Evolutionary conservation across 768 basidiomycete genomes (phyloP).

Genomic region (Suillus hirtellus): DNA sequence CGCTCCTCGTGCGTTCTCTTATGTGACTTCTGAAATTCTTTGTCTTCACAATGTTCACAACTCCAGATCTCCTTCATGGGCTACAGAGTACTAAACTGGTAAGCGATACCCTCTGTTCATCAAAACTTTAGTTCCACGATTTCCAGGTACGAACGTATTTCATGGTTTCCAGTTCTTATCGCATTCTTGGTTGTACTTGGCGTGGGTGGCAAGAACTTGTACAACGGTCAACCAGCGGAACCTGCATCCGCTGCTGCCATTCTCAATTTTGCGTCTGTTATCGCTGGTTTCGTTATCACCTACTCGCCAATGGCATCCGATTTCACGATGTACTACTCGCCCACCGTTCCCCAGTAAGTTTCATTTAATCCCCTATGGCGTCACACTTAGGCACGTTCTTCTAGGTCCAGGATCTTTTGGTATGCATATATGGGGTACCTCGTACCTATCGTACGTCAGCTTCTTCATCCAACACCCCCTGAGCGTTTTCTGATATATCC

Average conservation of each 20-base stretch:
- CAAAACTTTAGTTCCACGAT: not conserved
- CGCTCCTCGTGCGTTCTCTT: slow-evolving; percentile 50
- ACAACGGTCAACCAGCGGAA: slow-evolving; percentile 41
- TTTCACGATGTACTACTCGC: slow-evolving; percentile 70
- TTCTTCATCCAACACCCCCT: slow-evolving; percentile 20
- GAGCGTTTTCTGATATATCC: not conserved
- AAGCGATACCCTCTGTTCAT: slow-evolving; percentile 8
- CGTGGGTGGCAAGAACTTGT: slow-evolving; percentile 71
- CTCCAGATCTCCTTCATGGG: slow-evolving; percentile 65
- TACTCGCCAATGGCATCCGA: slow-evolving; percentile 66
- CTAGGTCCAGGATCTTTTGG: slow-evolving; percentile 59
- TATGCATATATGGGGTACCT: slow-evolving; percentile 69
- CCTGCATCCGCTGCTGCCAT: slow-evolving; percentile 58
- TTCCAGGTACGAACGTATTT: slow-evolving; percentile 65
- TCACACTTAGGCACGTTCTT: slow-evolving; percentile 12
- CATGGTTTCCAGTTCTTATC: slow-evolving; percentile 80
- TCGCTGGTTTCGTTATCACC: slow-evolving; percentile 74
- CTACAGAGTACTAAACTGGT: slow-evolving; percentile 61
- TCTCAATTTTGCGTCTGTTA: slow-evolving; percentile 65
- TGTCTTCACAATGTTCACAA: slow-evolving; percentile 9
- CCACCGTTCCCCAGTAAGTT: slow-evolving; percentile 55
- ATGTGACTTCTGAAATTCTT: slow-evolving; percentile 4
- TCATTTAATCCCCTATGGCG: not conserved
- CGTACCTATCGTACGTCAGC: slow-evolving; percentile 55
- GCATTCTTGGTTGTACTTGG: slow-evolving; percentile 71